Conservation (phyloP, 805 yeast genomes). For the Priceomyces melissophilus region DNA sequence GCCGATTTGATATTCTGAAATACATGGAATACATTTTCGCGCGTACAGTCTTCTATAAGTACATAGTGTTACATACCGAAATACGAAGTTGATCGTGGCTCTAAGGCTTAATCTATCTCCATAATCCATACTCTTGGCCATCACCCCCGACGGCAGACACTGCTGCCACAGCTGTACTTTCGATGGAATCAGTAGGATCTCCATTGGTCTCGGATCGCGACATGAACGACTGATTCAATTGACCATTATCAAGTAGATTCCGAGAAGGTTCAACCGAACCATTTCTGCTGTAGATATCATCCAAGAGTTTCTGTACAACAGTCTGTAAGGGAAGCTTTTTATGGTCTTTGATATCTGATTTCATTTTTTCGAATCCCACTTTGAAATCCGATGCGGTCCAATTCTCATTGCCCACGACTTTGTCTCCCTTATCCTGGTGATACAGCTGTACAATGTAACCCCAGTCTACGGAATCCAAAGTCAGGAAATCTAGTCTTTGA, state of each 20-base stretch:
- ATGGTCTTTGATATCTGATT: constrained; percentile 45
- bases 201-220: constrained; percentile 4
- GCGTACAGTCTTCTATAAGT: background rate
- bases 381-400: constrained; percentile 65
- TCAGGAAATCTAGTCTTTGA: constrained; percentile 21
- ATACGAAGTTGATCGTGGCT: too few species aligned
- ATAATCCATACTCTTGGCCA: constrained; percentile 33
- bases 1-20: too few species aligned
- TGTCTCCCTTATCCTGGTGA: constrained; percentile 8
- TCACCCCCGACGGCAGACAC: constrained; percentile 25
- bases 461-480: constrained; percentile 34
- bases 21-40: too few species aligned
- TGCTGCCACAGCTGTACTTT: constrained; percentile 39
- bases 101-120: constrained; percentile 25
- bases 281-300: constrained; percentile 8
- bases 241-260: constrained; percentile 1
- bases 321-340: constrained; percentile 12
- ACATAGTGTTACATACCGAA: background rate
- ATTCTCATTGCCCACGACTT: constrained; percentile 6
- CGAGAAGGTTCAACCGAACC: constrained; percentile 5
- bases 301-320: constrained; percentile 14
- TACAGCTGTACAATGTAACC: constrained; percentile 25
- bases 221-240: background rate
- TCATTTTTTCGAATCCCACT: constrained; percentile 59
- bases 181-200: constrained; percentile 24